A percentile compares a stretch with the other conserved stretches of the same genome.
Conservation (phyloP, 2,329 filamentous ascomycete species). For the Eurotiales sp. region DNA sequence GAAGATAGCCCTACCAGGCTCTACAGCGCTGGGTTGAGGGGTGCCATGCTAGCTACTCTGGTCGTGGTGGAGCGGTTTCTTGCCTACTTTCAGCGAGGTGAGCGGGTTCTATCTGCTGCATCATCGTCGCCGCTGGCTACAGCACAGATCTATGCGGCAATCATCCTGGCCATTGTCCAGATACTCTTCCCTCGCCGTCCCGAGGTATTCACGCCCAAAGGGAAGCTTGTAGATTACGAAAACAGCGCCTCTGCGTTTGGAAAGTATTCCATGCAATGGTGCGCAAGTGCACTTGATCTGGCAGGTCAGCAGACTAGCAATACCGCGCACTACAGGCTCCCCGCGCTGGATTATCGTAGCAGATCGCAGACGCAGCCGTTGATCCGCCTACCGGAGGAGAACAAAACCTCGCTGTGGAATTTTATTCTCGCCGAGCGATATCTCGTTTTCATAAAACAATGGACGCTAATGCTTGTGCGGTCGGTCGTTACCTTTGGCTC, state of each 20-base stretch:
- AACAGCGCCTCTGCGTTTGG: not conserved
- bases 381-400: not conserved
- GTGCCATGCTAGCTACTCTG: too few relatives aligned
- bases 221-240: not conserved
- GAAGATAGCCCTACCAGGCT: too few relatives aligned
- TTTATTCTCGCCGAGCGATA: not conserved
- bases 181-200: constrained; percentile 1
- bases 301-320: too few relatives aligned
- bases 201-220: not conserved
- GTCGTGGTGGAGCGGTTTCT: too few relatives aligned
- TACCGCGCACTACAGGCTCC: not conserved
- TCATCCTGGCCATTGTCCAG: not conserved
- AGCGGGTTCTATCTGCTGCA: too few relatives aligned
- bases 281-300: not conserved
- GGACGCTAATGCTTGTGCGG: not conserved
- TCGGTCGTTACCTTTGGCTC: not conserved
- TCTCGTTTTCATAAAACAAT: not conserved
- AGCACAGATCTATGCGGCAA: not conserved
- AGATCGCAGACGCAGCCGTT: not conserved
- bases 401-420: not conserved
- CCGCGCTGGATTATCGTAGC: not conserved
- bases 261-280: constrained; percentile 1
- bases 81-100: too few relatives aligned
- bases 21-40: too few relatives aligned
- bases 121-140: too few relatives aligned